Base-by-base conservation (phyloP, 441 rosid species). In the Biscutella auriculata region DNA sequence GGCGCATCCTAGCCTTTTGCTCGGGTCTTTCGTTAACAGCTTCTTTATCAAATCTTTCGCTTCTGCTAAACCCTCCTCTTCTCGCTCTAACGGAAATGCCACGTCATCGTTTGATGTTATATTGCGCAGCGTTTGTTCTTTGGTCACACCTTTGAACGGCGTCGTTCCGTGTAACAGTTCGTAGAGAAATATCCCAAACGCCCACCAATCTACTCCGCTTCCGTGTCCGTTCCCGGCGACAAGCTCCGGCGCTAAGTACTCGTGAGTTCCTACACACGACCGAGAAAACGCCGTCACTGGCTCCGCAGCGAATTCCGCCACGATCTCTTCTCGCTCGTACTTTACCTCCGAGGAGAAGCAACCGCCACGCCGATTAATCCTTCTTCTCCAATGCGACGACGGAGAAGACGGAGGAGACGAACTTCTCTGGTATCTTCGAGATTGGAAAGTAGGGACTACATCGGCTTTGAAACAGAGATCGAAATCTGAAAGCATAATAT, bases 181-280 rank as follows among this genome's bases (percentile, higher is more conserved):
- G 77, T 77, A 71, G 6, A 81, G 43, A 16, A 83, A 63, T 21
- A 83, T 73, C 64, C 90, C 90, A 39, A 81, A 83, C 25, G 90
- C 83, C 90, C 87, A 83, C 87, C 90, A 83, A 61, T 83, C 84
- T 29, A 83, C 83, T 16, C 83, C 84, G 71, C 73, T 83, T 16
- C 90, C 83, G 54, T 81, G 84, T 16, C 83, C 83, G 62, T 61
- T 65, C 0, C 83, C 86, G 39, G 77, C 59, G 45, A 82, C 73
- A 16, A 78, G 57, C 76, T 82, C 88, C 50, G 88, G 88, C 56
- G 84, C 82, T 35, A 80, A 42, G 63, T 80, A 83, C 72, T 83
- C 89, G 68, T 83, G 89, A 6, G 86, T 80, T 10, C 89, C 89
- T 0, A 83, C 86, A 52, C 81, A 83, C 5, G 82, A 77, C 9